Evolutionary conservation across 2,329 filamentous ascomycete species (phyloP).

Genomic region (Amphichorda felina): DNA sequence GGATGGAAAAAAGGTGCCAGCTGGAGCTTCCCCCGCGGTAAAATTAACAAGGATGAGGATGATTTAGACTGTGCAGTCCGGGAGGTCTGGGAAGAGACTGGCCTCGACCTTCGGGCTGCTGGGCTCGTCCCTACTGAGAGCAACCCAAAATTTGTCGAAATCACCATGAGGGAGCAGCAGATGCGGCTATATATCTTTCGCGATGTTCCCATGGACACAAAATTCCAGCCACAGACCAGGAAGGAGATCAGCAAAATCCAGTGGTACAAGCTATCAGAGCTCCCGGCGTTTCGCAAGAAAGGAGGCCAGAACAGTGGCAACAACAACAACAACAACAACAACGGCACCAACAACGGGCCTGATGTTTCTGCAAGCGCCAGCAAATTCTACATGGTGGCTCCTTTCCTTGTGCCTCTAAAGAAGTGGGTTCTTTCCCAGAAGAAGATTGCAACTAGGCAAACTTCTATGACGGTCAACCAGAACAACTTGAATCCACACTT

Average conservation of each 20-base stretch:
- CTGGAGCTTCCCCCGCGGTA: constrained; percentile 94
- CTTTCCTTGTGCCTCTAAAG: constrained; percentile 75
- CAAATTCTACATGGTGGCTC: constrained; percentile 97
- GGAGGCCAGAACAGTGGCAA: constrained; percentile 36
- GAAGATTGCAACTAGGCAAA: constrained; percentile 49
- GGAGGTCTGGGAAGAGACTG: constrained; percentile 94
- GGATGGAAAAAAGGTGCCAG: constrained; percentile 95
- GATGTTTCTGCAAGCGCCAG: constrained; percentile 50
- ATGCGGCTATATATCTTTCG: constrained; percentile 88
- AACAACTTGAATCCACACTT: constrained; percentile 27
- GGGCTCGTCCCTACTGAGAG: constrained; percentile 63
- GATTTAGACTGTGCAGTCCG: constrained; percentile 88
- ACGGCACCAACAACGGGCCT: background rate
- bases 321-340: constrained; percentile 18
- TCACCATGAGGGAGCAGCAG: constrained; percentile 86
- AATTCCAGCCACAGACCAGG: constrained; percentile 80
- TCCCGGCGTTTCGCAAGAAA: constrained; percentile 72
- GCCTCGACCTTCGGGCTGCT: constrained; percentile 67
- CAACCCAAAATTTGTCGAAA: constrained; percentile 72
- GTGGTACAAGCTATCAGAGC: constrained; percentile 84
- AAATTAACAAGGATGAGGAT: constrained; percentile 95
- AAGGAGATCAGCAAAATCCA: constrained; percentile 97
- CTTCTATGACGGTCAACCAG: constrained; percentile 26
- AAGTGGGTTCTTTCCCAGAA: constrained; percentile 84
- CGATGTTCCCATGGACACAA: constrained; percentile 73